phyloP scores from a whole-genome alignment of 306 rosid genomes.

The Vigna radiata region DNA sequence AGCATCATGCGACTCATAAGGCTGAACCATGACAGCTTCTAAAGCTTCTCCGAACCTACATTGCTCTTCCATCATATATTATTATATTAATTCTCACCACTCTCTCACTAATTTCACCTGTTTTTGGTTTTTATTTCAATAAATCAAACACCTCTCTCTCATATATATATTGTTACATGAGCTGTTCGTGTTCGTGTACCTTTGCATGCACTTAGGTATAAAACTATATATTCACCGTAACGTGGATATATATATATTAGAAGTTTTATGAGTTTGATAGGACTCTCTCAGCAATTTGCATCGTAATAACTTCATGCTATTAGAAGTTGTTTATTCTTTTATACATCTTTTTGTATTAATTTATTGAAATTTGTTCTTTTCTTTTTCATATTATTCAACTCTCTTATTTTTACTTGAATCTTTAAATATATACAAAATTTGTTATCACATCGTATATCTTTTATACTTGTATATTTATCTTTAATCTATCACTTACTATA shows the following conservation, averaged over 20 bases:
- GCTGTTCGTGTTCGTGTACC: not conserved
- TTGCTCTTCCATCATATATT: slow-evolving; percentile 13
- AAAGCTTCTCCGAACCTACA: slow-evolving; percentile 35
- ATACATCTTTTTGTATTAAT: not conserved
- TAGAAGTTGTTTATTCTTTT: not conserved
- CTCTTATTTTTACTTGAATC: no score
- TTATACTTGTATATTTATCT: no score
- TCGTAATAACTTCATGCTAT: no score
- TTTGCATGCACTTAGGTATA: not conserved
- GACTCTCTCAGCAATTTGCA: not conserved
- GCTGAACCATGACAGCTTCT: slow-evolving; percentile 48
- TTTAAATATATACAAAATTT: no score
- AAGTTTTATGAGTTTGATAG: not conserved
- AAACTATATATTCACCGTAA: not conserved
- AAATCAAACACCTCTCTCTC: no score
- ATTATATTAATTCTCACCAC: not conserved
- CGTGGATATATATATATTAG: not conserved
- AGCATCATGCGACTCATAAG: slow-evolving; percentile 42
- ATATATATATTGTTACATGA: no score
- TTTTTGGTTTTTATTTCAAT: not conserved
- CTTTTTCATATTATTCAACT: no score
- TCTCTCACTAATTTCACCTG: not conserved
- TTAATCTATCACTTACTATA: no score
- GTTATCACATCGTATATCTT: no score
- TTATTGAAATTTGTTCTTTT: no score